A percentile compares a stretch with the other conserved stretches of the same genome.
Evolutionary conservation across 2,329 filamentous ascomycete genomes (phyloP).

Genomic region (Apiospora hydei): DNA sequence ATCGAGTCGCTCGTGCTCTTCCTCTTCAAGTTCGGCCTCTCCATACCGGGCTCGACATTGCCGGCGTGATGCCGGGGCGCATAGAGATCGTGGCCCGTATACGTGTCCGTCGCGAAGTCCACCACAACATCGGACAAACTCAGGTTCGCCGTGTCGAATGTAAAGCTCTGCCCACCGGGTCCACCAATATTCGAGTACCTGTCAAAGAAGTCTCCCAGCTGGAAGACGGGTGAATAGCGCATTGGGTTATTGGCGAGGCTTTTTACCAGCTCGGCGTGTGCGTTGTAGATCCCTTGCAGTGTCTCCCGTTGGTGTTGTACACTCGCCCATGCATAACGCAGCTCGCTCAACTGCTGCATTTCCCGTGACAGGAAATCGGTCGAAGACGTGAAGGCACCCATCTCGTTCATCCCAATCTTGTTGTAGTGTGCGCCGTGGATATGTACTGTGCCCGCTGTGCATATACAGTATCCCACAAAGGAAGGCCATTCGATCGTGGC

Average conservation of each 20-base stretch:
- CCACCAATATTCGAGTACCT: constrained; percentile 70
- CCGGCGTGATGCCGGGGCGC: constrained; percentile 45
- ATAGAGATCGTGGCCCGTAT: constrained; percentile 57
- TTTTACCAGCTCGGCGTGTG: constrained; percentile 83
- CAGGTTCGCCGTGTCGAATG: constrained; percentile 78
- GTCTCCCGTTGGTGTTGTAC: constrained; percentile 83
- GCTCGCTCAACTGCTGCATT: constrained; percentile 79
- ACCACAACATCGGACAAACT: constrained; percentile 71
- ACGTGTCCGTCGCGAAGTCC: constrained; percentile 66
- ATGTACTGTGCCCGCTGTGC: constrained; percentile 86
- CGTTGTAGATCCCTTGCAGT: constrained; percentile 77
- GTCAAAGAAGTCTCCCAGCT: constrained; percentile 88
- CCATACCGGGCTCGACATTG: constrained; percentile 32
- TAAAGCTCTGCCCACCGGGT: constrained; percentile 64
- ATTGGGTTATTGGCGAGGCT: constrained; percentile 72
- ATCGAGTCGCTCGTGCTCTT: constrained; percentile 53
- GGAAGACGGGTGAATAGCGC: constrained; percentile 80
- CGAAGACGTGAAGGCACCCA: constrained; percentile 68
- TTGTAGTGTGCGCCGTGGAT: constrained; percentile 86
- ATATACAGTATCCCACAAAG: constrained; percentile 87
- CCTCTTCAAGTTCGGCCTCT: constrained; percentile 55
- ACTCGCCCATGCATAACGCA: constrained; percentile 78
- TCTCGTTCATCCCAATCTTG: constrained; percentile 56
- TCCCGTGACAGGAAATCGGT: constrained; percentile 77
- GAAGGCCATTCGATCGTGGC: constrained; percentile 83